These are phyloP conservation scores for Pseudofabraea citricarpa DNA, from an alignment of 2,329 filamentous ascomycete genomes.

Conservation along the genomic window DNA sequence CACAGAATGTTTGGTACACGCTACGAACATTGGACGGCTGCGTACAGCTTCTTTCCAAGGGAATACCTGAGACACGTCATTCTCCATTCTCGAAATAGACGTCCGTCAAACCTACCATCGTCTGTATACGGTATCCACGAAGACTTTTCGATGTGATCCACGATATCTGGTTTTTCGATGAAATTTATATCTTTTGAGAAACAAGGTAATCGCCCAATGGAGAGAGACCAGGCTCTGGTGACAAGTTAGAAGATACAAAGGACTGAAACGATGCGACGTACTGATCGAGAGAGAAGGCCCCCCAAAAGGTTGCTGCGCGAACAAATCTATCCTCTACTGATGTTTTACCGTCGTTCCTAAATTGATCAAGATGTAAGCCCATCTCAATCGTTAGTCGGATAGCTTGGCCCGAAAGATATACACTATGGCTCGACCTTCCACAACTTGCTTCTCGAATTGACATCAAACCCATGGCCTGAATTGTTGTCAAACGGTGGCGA, in stretches of 20 bases:
- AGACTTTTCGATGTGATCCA: slow-evolving; percentile 56
- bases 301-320: slow-evolving; percentile 46
- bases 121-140: slow-evolving; percentile 34
- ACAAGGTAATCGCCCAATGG: slow-evolving; percentile 56
- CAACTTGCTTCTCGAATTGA: slow-evolving; percentile 69
- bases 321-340: slow-evolving; percentile 44
- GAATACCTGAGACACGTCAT: slow-evolving; percentile 20
- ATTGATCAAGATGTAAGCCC: slow-evolving; percentile 15
- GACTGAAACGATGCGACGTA: too few species aligned
- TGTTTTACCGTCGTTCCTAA: slow-evolving; percentile 25
- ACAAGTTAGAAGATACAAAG: too few species aligned
- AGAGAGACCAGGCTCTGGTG: slow-evolving; percentile 58
- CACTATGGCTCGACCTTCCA: slow-evolving; percentile 67
- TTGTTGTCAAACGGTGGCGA: slow-evolving; percentile 61
- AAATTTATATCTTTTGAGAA: slow-evolving; percentile 52
- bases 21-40: slow-evolving; percentile 65
- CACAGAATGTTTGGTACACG: slow-evolving; percentile 64
- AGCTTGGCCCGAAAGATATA: slow-evolving; percentile 68
- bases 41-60: slow-evolving; percentile 54
- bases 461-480: slow-evolving; percentile 74
- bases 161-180: slow-evolving; percentile 55
- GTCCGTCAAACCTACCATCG: too few species aligned
- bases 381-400: slow-evolving; percentile 61
- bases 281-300: slow-evolving; percentile 51
- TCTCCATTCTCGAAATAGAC: too few species aligned